Conservation (phyloP, 805 yeast genomes). For the Hanseniaspora mollemarum region DNA sequence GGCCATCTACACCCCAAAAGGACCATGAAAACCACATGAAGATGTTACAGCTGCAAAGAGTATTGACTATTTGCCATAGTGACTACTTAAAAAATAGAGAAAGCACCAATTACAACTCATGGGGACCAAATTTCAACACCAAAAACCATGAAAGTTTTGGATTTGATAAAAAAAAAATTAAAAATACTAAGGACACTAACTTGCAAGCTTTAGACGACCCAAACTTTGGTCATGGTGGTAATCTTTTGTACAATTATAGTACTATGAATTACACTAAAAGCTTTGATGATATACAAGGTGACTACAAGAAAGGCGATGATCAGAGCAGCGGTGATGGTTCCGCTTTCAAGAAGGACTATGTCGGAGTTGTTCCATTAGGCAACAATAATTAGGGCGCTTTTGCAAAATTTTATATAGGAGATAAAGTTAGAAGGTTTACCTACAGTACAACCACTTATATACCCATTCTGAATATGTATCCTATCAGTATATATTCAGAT, state of each 20-base stretch:
- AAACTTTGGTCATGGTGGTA: too few species aligned
- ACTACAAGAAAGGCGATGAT: background rate
- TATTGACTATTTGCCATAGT: background rate
- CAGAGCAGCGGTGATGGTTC: background rate
- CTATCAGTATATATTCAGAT: too few species aligned
- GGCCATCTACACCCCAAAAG: background rate
- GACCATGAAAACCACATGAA: background rate
- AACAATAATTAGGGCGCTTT: background rate
- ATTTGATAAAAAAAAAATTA: conserved; percentile 1
- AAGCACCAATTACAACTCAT: background rate
- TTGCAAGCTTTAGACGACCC: too few species aligned
- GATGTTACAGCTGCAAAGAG: conserved; percentile 11
- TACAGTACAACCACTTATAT: too few species aligned
- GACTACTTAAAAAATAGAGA: conserved; percentile 7
- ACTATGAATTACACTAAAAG: background rate
- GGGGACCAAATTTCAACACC: conserved; percentile 15
- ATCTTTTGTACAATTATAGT: too few species aligned
- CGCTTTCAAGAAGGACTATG: background rate
- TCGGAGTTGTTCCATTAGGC: background rate
- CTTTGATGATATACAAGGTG: background rate
- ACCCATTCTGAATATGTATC: too few species aligned
- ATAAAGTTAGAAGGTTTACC: too few species aligned
- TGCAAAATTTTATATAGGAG: too few species aligned
- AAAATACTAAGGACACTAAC: background rate
- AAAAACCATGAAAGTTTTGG: conserved; percentile 12